Base-by-base conservation (phyloP, 345 rosid species). In the Clarkia xantiana region DNA sequence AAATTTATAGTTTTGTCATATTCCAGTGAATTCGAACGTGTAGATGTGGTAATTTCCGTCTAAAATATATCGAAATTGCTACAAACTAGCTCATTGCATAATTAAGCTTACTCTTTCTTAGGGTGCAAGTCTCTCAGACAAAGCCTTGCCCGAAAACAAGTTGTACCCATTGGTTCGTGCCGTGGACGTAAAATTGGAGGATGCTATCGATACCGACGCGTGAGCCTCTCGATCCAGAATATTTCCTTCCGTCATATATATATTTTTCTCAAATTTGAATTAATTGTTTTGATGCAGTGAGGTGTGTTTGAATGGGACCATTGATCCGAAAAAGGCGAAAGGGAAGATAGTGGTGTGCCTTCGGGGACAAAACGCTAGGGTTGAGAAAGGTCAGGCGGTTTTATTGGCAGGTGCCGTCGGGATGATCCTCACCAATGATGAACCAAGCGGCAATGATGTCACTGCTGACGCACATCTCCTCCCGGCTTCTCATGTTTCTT, bases 51-150 rank as follows among this genome's bases (percentile, higher is more conserved):
- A n/a, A n/a, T n/a, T n/a, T n/a, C n/a, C n/a, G n/a, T n/a, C n/a
- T n/a, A n/a, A n/a, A n/a, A n/a, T n/a, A n/a, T n/a, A n/a, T n/a
- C n/a, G n/a, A n/a, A n/a, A n/a, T n/a, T n/a, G n/a, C n/a, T n/a
- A n/a, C n/a, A n/a, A n/a, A n/a, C n/a, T n/a, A n/a, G n/a, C n/a
- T n/a, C n/a, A n/a, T n/a, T n/a, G n/a, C n/a, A n/a, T n/a, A n/a
- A n/a, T n/a, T n/a, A n/a, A n/a, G n/a, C n/a, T n/a, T n/a, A n/a
- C n/a, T 36, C 59, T 56, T 11, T 58, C 74, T 47, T 49, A 72
- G 66, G 84, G 94, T 14, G 34, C 14, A 22, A 77, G 77, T 57
- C 56, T 80, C 47, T 58, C 80, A 0, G 44, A 45, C n/a, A 14
- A 9, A 10, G 51, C 77, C 10, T 43, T 74, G 55, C 69, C 74